Percentiles rank a stretch among this genome's conserved stretches.
phyloP scores from a whole-genome alignment of 345 rosid genomes.

The Eucalyptus rudis region DNA sequence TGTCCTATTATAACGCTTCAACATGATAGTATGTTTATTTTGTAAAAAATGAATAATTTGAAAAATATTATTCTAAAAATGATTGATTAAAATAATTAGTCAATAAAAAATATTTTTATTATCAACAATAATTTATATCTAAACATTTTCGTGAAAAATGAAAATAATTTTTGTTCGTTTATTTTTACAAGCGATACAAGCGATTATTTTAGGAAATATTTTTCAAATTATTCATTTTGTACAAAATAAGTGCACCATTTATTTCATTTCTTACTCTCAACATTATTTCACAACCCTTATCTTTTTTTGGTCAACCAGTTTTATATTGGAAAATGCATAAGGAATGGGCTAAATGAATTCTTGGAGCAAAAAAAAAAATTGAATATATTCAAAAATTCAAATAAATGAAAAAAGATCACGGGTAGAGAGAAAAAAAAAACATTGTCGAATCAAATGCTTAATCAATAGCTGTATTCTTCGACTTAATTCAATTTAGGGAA shows the following conservation, averaged over 20 bases:
- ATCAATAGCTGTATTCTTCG: neutral
- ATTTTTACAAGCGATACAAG: no score
- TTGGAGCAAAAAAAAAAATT: neutral
- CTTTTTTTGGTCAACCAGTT: neutral
- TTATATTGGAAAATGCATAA: neutral
- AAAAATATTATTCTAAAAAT: no score
- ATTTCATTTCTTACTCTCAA: neutral
- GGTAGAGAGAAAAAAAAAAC: no score
- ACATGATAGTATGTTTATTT: neutral
- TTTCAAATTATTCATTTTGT: no score
- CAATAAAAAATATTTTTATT: no score
- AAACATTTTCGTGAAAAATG: no score
- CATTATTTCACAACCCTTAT: neutral
- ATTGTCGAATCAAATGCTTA: neutral
- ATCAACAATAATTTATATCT: no score
- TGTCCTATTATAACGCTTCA: neutral
- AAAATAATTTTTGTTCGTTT: no score
- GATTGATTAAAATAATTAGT: no score
- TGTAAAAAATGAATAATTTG: neutral
- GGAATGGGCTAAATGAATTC: neutral
- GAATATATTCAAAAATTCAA: neutral
- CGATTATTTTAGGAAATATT: no score
- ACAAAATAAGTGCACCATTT: neutral
- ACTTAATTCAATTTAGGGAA: no score
- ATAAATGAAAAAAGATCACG: neutral